A percentile compares a stretch with the other conserved stretches of the same genome.
These are phyloP conservation scores for Claviceps sp. DNA, from an alignment of 2,329 filamentous ascomycete species.

Conservation along the genomic window DNA sequence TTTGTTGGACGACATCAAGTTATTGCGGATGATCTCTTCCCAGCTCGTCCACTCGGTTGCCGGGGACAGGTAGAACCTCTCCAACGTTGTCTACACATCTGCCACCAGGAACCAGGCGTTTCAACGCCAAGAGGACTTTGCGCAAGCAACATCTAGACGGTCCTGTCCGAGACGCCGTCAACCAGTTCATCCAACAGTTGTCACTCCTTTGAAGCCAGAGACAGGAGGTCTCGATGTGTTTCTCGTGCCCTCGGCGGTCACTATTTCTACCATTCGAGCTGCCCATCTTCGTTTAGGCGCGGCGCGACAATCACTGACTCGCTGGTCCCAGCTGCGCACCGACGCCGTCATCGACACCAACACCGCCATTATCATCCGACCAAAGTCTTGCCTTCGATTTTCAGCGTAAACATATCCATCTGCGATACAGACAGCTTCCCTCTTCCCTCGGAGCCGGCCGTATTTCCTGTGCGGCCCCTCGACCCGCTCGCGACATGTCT, in stretches of 20 bases:
- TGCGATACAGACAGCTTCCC: not conserved
- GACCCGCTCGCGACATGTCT: conserved; percentile 34
- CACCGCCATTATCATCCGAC: not conserved
- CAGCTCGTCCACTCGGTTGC: not conserved
- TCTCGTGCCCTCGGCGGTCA: not conserved
- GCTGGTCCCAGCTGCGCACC: conserved; percentile 7
- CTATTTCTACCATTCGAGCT: not conserved
- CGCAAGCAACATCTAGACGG: not conserved
- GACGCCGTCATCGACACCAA: not conserved
- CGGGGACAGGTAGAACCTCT: not conserved
- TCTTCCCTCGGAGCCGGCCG: not conserved
- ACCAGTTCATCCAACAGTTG: not conserved
- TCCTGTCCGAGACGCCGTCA: not conserved
- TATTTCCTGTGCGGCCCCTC: conserved; percentile 1
- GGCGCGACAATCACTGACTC: conserved; percentile 10
- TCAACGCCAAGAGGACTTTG: not conserved
- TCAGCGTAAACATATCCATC: not conserved
- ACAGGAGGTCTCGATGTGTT: not conserved
- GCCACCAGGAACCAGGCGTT: not conserved
- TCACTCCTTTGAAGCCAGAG: not conserved
- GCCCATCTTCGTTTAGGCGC: not conserved
- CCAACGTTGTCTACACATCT: not conserved
- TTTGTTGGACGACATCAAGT: not conserved
- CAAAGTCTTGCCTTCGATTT: not conserved
- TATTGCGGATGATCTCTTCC: not conserved